Base-by-base conservation (phyloP, 352 stramenopile genomes). In the Saprolegnia diclina region DNA sequence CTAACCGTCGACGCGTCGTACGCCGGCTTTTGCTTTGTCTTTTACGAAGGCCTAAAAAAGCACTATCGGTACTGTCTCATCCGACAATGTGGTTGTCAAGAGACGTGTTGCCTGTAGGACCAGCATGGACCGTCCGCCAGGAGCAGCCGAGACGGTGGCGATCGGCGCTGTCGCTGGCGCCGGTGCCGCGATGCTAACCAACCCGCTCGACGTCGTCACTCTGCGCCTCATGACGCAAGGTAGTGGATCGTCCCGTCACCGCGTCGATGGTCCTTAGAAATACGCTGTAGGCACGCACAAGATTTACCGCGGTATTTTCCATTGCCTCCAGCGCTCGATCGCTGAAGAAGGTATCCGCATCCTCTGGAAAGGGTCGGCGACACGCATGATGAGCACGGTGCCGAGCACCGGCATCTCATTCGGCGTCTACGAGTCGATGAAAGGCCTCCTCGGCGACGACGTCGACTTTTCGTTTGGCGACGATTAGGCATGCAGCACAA, bases 361-460 rank as follows among this genome's bases (percentile, higher is more conserved):
- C 11, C 76, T 95, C 22, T 92, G 83, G 85, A 88, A 85, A 38
- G 87, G 87, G 32, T 81, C 81, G 16, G 77, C 71, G 3, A 87
- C 76, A 65, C 87, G 87, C 56, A 89, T 84, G 57, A 79, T 84
- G 55, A 76, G 79, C 18, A 85, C 90, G 63, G 91, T 94, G 77
- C 83, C 86, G 16, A 80, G 82, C 16, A 86, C 85, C 2, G 87
- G 84, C 37, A 88, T 95, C 57, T 92, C 82, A 74, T 95, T 95
- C 57, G 82, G 85, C 38, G 81, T 95, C 5, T 95, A 94, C 77
- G 85, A 94, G 76, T 87, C 82, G 5, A 83, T 92, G 75, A 91
- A 91, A 72, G 74, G 74, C 71, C 81, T 75, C 70, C 79, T 86
- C 56, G 89, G 89, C 54, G 44, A 88, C 54, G 82, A 82, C 35